Evolutionary conservation across 176 grass and related monocot genomes (phyloP).

Genomic region (Puccinellia tenuiflora): DNA sequence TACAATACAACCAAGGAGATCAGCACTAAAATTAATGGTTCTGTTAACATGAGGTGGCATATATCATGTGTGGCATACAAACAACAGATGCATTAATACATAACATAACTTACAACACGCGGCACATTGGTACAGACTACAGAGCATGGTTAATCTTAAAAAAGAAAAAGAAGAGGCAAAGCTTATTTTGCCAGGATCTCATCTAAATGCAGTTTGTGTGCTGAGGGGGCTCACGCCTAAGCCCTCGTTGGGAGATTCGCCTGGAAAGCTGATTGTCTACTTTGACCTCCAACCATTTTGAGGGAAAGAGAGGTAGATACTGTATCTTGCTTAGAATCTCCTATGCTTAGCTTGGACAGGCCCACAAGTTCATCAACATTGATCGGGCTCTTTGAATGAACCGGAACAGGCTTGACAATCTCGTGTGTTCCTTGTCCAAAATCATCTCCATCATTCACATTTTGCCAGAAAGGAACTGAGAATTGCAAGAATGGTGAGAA

Average conservation of each 20-base stretch:
- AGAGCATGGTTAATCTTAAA: slow-evolving; percentile 39
- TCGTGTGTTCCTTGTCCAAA: slow-evolving; percentile 59
- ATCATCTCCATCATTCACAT: slow-evolving; percentile 41
- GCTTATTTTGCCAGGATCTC: slow-evolving; percentile 43
- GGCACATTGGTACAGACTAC: slow-evolving; percentile 43
- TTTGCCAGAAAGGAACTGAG: slow-evolving; percentile 69
- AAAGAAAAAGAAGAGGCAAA: slow-evolving; percentile 25
- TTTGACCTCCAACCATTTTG: slow-evolving; percentile 67
- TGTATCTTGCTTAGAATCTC: slow-evolving; percentile 38
- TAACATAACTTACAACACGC: slow-evolving; percentile 49
- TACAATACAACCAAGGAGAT: slow-evolving; percentile 38
- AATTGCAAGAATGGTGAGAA: slow-evolving; percentile 79
- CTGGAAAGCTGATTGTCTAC: slow-evolving; percentile 93
- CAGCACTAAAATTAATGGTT: slow-evolving; percentile 39
- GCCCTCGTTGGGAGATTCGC: slow-evolving; percentile 74
- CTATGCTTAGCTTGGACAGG: slow-evolving; percentile 92
- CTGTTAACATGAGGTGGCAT: slow-evolving; percentile 33
- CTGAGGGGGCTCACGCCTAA: slow-evolving; percentile 56
- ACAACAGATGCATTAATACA: slow-evolving; percentile 41
- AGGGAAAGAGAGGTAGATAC: slow-evolving; percentile 67
- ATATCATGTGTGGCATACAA: slow-evolving; percentile 36
- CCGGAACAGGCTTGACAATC: slow-evolving; percentile 81
- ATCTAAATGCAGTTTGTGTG: slow-evolving; percentile 39
- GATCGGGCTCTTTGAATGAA: slow-evolving; percentile 77
- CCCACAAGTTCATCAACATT: slow-evolving; percentile 91